Base-by-base conservation (phyloP, 805 yeast species). In the Wickerhamiella spandovensis region DNA sequence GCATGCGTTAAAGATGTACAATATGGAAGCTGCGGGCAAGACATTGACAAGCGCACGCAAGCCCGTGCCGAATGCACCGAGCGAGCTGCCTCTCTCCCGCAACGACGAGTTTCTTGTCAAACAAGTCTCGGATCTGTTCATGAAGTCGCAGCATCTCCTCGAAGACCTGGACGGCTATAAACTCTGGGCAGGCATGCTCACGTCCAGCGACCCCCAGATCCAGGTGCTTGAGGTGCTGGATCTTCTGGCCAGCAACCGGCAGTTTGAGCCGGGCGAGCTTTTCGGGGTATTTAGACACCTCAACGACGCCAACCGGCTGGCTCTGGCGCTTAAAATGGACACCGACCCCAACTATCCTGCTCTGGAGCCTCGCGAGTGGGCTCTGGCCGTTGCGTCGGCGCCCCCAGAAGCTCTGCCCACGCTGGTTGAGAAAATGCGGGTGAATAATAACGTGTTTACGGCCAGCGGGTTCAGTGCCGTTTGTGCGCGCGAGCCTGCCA, bases 1-100 rank as follows among this genome's bases (percentile, higher is more conserved):
- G 37, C 55, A 53, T 18, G 5, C 37, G 20, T 32, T 38, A 7
- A 24, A 24, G 23, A 10, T 44, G 37, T 28, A 44, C 23, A 13
- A 13, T 6, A 18, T 44, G 24, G 24, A 44, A 13, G 38, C 23
- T 6, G 38, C 24, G 3, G 35, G 28, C 23, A 28, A 25, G 23
- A 23, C 38, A 13, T 20, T 44, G 20, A 15, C 32, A 10, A 43
- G 5, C 5, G 28, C 45, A 8, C 20, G 18, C 20, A n/a, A 23
- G 30, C 45, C 23, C 7, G 45, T 43, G 12, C 45, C 45, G 9
- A 35, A 35, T 15, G 45, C 45, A n/a, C 45, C 45, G 9, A 12
- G n/a, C 32, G 15, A 43, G 45, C 17, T 20, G 6, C 23, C 23
- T 2, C 32, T 43, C 6, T 5, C 28, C 2, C 32, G 7, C 7